Evolutionary conservation across 1,284 basidiomycete genomes (phyloP).

Genomic region (Ustilago shanxiensis): DNA sequence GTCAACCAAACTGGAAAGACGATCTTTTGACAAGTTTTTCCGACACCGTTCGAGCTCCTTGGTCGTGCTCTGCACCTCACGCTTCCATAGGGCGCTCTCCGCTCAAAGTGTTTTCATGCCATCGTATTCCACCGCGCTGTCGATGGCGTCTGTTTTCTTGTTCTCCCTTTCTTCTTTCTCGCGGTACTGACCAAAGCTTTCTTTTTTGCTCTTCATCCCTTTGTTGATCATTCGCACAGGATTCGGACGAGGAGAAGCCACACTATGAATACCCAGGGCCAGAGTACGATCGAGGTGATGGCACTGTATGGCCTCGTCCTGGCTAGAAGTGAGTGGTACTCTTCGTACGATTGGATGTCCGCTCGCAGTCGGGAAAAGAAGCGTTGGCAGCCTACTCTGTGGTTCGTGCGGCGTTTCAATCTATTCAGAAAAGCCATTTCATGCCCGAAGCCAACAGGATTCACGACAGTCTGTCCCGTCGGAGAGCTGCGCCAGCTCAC

Average conservation of each 20-base stretch:
- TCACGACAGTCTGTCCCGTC: background rate
- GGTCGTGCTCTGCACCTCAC: background rate
- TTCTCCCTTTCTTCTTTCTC: background rate
- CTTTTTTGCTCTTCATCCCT: background rate
- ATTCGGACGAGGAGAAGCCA: constrained; percentile 63
- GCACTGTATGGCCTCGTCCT: constrained; percentile 53
- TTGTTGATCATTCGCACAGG: constrained; percentile 22
- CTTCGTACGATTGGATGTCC: constrained; percentile 8
- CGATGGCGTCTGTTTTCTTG: background rate
- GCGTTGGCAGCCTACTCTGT: background rate
- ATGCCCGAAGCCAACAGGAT: background rate
- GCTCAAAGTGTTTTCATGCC: constrained; percentile 26
- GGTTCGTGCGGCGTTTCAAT: constrained; percentile 6
- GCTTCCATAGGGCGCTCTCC: constrained; percentile 6
- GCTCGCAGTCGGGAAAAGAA: background rate
- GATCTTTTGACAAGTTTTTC: constrained; percentile 20
- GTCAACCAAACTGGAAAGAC: background rate
- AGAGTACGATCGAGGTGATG: constrained; percentile 55
- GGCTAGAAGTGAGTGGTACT: constrained; percentile 8
- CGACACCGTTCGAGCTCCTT: constrained; percentile 11
- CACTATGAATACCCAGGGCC: constrained; percentile 57
- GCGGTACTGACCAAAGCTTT: constrained; percentile 6
- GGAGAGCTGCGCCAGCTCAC: background rate
- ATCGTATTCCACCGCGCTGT: background rate
- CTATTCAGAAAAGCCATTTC: background rate